These are phyloP conservation scores for Trametes sanguinea DNA, from an alignment of 768 basidiomycete genomes.

Conservation along the genomic window DNA sequence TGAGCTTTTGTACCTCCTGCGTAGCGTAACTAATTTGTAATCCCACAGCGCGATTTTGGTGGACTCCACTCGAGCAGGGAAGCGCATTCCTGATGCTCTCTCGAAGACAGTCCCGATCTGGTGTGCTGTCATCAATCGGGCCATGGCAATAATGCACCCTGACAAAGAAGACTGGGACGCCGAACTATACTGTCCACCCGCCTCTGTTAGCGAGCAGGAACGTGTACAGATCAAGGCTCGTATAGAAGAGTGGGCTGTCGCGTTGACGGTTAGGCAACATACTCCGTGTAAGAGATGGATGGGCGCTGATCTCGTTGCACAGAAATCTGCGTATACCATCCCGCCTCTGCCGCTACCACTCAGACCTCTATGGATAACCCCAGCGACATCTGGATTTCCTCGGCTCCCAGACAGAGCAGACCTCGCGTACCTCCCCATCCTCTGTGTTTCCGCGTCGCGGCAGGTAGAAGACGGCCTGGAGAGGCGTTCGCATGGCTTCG, in stretches of 20 bases:
- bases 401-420: slow-evolving; percentile 31
- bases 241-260: slow-evolving; percentile 68
- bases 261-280: slow-evolving; percentile 55
- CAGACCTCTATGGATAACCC: slow-evolving; percentile 87
- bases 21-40: not conserved
- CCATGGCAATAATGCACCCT: slow-evolving; percentile 34
- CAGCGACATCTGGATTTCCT: slow-evolving; percentile 58
- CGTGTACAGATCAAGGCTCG: slow-evolving; percentile 71
- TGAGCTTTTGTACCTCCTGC: not conserved
- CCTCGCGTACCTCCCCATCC: slow-evolving; percentile 60
- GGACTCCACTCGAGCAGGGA: slow-evolving; percentile 91
- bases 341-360: slow-evolving; percentile 65
- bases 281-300: not conserved
- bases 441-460: slow-evolving; percentile 87
- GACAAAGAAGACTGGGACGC: slow-evolving; percentile 48
- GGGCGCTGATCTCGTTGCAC: not conserved
- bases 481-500: slow-evolving; percentile 66
- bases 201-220: slow-evolving; percentile 71
- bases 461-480: slow-evolving; percentile 62
- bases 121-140: slow-evolving; percentile 87
- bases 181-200: slow-evolving; percentile 69
- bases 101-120: slow-evolving; percentile 88
- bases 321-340: slow-evolving; percentile 75
- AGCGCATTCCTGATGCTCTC: slow-evolving; percentile 91
- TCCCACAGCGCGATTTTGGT: slow-evolving; percentile 71